Base-by-base conservation (phyloP, 352 stramenopile genomes). In the Phytophthora pini region DNA sequence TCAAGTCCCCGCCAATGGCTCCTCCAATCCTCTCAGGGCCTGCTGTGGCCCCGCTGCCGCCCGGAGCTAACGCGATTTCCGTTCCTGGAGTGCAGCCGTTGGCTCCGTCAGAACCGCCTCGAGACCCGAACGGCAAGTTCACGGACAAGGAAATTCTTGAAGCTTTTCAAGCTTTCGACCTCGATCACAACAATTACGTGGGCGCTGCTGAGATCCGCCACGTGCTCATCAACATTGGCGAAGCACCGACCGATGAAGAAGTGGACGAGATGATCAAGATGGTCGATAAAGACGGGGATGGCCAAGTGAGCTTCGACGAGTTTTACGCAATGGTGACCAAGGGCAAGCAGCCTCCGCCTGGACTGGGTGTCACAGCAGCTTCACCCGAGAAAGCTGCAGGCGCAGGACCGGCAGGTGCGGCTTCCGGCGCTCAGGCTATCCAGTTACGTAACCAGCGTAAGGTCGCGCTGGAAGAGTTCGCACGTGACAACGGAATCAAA, bases 211-310 rank as follows among this genome's bases (percentile, higher is more conserved):
- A 98, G 68, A 97, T 98, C 57, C 86, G 92, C 5, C 94, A 98
- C 70, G 92, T 98, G 29, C 83, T 98, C 4, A 96, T 98, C 51
- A 98, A 98, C 57, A 98, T 98, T 67, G 94, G 95, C 26, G 94
- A 98, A 75, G 89, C 90, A 20, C 91, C 92, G 8, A 98, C 93
- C 4, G 95, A 99, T 65, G 94, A 98, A 80, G 95, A 99, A 80
- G 88, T 98, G 5, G 94, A 98, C 70, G 92, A 98, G 72, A 98
- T 98, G 94, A 98, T 98, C 70, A 89, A 93, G 51, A 98, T 98
- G 92, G 90, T 98, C 7, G 94, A 98, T 65, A 94, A 97, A 39
- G 95, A 98, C 61, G 94, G 94, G 41, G 94, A 98, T 73, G 93
- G 94, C 0, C 93, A 98, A 74, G 94, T 98, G 26, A 94, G 84